Evolutionary conservation across 163 green algal species (phyloP).

Genomic region (Coccomyxa subellipsoidea): DNA sequence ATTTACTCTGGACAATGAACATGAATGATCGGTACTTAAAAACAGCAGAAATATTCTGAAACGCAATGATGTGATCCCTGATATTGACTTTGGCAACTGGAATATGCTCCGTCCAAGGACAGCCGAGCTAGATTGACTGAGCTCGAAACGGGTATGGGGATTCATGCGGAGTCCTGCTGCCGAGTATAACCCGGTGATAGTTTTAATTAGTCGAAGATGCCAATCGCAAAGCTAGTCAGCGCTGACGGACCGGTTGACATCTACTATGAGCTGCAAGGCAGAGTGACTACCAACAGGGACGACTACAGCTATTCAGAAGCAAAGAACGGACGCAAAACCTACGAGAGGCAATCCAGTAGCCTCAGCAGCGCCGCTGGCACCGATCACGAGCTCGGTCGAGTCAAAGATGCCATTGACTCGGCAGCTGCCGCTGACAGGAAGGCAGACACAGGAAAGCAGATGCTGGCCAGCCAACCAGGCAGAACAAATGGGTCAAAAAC

Average conservation of each 20-base stretch:
- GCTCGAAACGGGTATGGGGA: not conserved
- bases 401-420: not conserved
- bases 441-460: not conserved
- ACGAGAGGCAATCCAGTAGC: not conserved
- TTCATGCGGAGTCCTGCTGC: not conserved
- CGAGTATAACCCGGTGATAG: no score
- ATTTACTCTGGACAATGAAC: no score
- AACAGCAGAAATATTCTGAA: no score
- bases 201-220: not conserved
- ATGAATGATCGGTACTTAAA: no score
- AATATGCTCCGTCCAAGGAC: not conserved
- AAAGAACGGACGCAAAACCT: not conserved
- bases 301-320: not conserved
- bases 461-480: not conserved
- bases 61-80: no score
- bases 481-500: not conserved
- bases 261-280: conserved; percentile 4
- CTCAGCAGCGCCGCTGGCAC: not conserved
- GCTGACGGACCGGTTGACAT: not conserved
- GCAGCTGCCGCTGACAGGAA: not conserved
- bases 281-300: not conserved
- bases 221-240: conserved; percentile 1
- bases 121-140: not conserved
- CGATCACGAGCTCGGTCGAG: not conserved
- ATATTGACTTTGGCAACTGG: not conserved